These are phyloP conservation scores for Geotrichum phurueaensis DNA, from an alignment of 1,139 yeast species.

Conservation along the genomic window DNA sequence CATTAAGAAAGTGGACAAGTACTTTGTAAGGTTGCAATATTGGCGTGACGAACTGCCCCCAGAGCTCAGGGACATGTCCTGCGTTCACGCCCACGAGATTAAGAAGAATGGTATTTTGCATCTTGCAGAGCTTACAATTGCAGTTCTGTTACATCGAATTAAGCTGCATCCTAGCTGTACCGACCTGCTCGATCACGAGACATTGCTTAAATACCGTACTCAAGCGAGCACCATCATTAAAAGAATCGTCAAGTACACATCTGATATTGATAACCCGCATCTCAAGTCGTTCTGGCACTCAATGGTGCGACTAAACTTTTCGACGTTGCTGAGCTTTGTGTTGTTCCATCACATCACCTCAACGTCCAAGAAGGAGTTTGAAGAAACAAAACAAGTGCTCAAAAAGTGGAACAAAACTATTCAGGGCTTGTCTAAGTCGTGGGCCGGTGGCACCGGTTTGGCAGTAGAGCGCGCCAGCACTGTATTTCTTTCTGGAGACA, in stretches of 20 bases:
- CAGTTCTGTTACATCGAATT: constrained; percentile 31
- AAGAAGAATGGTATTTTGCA: constrained; percentile 29
- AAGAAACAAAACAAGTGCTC: constrained; percentile 29
- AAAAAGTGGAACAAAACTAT: constrained; percentile 35
- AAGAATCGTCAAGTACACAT: constrained; percentile 31
- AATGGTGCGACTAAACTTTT: constrained; percentile 32
- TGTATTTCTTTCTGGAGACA: constrained; percentile 26
- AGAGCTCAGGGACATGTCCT: constrained; percentile 30
- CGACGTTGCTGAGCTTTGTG: constrained; percentile 35
- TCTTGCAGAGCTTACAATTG: constrained; percentile 33
- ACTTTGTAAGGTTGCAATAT: constrained; percentile 23
- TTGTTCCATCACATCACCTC: constrained; percentile 34
- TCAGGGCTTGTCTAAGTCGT: constrained; percentile 29
- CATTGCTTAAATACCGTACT: constrained; percentile 24
- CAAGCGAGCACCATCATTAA: constrained; percentile 32
- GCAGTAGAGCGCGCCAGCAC: constrained; percentile 35
- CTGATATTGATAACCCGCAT: constrained; percentile 36
- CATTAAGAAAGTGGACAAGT: constrained; percentile 23
- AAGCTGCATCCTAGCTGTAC: constrained; percentile 28
- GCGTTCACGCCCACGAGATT: constrained; percentile 18
- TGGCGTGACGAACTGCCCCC: constrained; percentile 33
- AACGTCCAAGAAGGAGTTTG: constrained; percentile 30
- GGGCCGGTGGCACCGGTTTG: constrained; percentile 38
- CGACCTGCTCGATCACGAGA: constrained; percentile 21
- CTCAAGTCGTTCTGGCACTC: constrained; percentile 38